A percentile compares a stretch with the other conserved stretches of the same genome.
phyloP scores from a whole-genome alignment of 2,329 filamentous ascomycete species.

The Cercospora zeae-maydis region DNA sequence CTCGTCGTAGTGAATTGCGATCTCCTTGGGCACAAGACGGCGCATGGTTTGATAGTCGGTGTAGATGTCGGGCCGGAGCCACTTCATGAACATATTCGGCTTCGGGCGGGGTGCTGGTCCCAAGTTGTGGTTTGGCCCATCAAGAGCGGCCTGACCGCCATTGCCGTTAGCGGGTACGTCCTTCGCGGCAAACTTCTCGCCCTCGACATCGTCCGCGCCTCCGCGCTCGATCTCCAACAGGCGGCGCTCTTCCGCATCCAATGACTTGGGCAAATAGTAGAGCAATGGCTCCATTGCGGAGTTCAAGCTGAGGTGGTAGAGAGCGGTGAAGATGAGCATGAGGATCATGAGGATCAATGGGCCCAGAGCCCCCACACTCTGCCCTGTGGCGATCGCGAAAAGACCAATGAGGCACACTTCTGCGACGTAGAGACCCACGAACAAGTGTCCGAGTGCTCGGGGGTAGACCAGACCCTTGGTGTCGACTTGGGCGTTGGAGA shows the following conservation, averaged over 20 bases:
- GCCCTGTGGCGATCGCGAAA: constrained; percentile 64
- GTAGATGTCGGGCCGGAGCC: constrained; percentile 74
- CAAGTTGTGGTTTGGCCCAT: constrained; percentile 26
- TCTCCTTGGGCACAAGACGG: constrained; percentile 61
- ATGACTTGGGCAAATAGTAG: constrained; percentile 63
- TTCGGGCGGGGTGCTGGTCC: constrained; percentile 45
- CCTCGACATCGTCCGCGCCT: constrained; percentile 25
- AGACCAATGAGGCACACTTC: constrained; percentile 77
- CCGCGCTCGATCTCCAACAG: constrained; percentile 36
- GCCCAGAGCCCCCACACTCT: constrained; percentile 50
- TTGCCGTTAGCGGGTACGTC: constrained; percentile 28
- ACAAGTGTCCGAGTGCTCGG: constrained; percentile 79
- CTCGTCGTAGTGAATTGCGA: constrained; percentile 57
- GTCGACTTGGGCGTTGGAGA: constrained; percentile 76
- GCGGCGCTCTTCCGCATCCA: constrained; percentile 39
- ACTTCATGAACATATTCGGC: constrained; percentile 60
- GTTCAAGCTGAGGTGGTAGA: constrained; percentile 73
- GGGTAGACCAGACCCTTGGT: constrained; percentile 86
- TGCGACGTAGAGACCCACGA: constrained; percentile 77
- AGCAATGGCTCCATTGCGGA: constrained; percentile 72
- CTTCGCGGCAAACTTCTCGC: constrained; percentile 27
- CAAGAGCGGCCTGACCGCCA: constrained; percentile 3
- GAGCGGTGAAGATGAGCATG: constrained; percentile 68
- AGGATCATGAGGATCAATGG: constrained; percentile 73
- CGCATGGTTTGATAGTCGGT: constrained; percentile 69